These are phyloP conservation scores for Candida lessepsii DNA, from an alignment of 805 yeast genomes.

Conservation along the genomic window DNA sequence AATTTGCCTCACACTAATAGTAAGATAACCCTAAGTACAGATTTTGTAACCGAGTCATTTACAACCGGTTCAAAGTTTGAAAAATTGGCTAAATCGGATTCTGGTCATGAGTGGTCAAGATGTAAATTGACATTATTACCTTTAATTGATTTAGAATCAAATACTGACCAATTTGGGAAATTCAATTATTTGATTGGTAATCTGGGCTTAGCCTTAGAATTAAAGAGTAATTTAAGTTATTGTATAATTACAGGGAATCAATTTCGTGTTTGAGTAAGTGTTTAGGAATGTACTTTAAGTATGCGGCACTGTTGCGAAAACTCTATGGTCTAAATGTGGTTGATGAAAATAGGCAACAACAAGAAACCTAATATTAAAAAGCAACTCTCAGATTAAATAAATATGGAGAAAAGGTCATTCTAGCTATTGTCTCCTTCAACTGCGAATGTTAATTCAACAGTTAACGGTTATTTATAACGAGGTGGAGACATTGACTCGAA, in stretches of 20 bases:
- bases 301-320: too few relatives aligned
- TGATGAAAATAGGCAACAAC: too few relatives aligned
- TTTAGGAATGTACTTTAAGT: too few relatives aligned
- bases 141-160: constrained; percentile 30
- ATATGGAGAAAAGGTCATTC: too few relatives aligned
- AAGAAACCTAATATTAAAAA: too few relatives aligned
- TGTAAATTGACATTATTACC: constrained; percentile 39
- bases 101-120: constrained; percentile 37
- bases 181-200: constrained; percentile 26
- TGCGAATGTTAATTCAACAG: too few relatives aligned
- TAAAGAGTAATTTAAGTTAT: constrained; percentile 26
- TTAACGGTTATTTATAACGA: constrained; percentile 1
- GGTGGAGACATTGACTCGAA: not conserved
- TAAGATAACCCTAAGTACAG: constrained; percentile 26
- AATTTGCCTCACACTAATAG: constrained; percentile 16
- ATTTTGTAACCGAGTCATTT: constrained; percentile 34
- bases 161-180: constrained; percentile 30
- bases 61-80: constrained; percentile 18
- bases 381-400: too few relatives aligned
- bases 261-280: too few relatives aligned
- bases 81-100: constrained; percentile 24
- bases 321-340: too few relatives aligned
- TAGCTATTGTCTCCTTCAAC: too few relatives aligned
- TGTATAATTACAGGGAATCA: constrained; percentile 39
- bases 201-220: constrained; percentile 14